Evolutionary conservation across 1,284 basidiomycete genomes (phyloP).

Genomic region (Ganoderma sp.): DNA sequence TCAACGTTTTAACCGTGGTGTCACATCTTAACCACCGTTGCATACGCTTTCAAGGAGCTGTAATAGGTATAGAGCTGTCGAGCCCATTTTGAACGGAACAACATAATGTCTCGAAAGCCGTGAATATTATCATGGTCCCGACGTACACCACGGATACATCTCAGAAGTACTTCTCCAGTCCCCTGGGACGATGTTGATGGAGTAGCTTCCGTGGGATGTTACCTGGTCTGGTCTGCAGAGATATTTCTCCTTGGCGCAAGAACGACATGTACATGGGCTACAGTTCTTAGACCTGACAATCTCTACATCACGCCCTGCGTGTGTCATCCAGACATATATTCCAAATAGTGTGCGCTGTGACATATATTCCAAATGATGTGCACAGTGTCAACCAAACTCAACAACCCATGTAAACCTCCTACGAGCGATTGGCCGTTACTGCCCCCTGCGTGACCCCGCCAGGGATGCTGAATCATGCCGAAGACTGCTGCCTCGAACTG

Average conservation of each 20-base stretch:
- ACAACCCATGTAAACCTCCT: constrained; percentile 16
- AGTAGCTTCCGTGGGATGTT: background rate
- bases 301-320: constrained; percentile 1
- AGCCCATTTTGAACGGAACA: too few relatives aligned
- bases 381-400: constrained; percentile 2
- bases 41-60: too few relatives aligned
- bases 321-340: constrained; percentile 25
- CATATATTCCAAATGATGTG: constrained; percentile 33
- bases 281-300: too few relatives aligned
- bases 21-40: too few relatives aligned
- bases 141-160: too few relatives aligned
- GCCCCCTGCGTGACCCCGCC: constrained; percentile 24
- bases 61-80: too few relatives aligned
- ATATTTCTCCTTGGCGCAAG: background rate
- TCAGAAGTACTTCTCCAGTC: background rate
- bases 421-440: constrained; percentile 28
- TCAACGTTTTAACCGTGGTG: too few relatives aligned
- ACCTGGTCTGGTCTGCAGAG: background rate
- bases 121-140: too few relatives aligned
- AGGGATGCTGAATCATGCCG: constrained; percentile 30
- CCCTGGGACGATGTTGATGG: background rate
- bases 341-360: constrained; percentile 28
- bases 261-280: background rate
- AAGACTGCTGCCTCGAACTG: constrained; percentile 1
- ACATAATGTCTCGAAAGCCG: too few relatives aligned